Conservation (phyloP, 306 rosid species). For the Gleditsia sinensis region DNA sequence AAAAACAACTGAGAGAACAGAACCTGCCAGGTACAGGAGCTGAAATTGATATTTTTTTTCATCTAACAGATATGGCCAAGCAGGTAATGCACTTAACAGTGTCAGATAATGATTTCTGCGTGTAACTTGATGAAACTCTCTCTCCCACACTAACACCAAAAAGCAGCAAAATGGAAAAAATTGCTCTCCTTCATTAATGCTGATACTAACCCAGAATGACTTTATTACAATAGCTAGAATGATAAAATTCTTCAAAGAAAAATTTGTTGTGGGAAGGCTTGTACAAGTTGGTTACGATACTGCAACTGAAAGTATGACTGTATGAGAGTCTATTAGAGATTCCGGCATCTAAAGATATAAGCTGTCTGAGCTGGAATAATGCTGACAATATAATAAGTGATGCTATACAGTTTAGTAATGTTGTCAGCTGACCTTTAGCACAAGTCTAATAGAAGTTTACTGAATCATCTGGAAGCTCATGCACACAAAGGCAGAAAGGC, state of each 20-base stretch:
- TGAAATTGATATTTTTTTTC: not conserved
- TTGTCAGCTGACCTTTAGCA: not conserved
- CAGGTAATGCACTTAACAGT: not conserved
- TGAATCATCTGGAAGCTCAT: not conserved
- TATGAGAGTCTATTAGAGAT: not conserved
- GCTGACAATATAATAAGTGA: not conserved
- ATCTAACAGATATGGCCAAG: not conserved
- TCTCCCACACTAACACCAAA: not conserved
- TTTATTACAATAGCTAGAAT: conserved; percentile 23
- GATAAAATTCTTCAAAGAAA: conserved; percentile 18
- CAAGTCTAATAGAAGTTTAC: conserved; percentile 12
- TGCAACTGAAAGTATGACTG: too few relatives aligned
- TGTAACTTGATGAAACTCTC: conserved; percentile 4
- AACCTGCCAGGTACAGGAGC: not conserved
- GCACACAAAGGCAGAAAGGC: conserved; percentile 18
- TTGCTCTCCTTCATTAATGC: not conserved
- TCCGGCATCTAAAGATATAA: conserved; percentile 6
- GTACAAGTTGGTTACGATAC: not conserved
- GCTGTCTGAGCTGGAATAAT: conserved; percentile 9
- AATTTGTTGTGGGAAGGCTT: not conserved
- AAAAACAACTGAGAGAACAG: not conserved
- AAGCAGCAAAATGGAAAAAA: not conserved
- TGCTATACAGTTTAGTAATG: not conserved
- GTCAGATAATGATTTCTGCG: not conserved
- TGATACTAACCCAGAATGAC: not conserved